Evolutionary conservation across 2,329 filamentous ascomycete species (phyloP), one percentile per base, ranked within the genome.

Genomic region (Monilinia vaccinii-corymbosi): DNA sequence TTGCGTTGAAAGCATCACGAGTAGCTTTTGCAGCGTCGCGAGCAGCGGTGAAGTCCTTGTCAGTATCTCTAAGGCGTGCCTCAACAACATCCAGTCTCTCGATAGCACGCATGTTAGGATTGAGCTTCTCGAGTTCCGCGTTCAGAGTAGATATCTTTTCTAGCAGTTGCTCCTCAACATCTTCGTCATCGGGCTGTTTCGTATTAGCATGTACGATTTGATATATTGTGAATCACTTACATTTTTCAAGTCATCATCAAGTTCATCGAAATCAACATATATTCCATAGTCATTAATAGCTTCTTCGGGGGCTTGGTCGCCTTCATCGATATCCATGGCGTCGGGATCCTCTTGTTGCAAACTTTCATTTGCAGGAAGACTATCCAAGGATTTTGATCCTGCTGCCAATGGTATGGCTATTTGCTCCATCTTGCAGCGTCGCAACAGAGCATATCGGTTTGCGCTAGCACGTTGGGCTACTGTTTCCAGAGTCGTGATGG

Each of bases 101-200:
- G 74, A 92, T 91, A 10, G 93, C 94, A 68, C 93, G 90, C 84
- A 96, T 95, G 73, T 99, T 97, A 31, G 94, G 94, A 63, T 94
- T 92, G 74, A 97, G 86, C 75, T 96, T 96, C 71, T 96, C 91
- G 23, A 99, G 83, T 67, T 96, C 89, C 36, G 81, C 78, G 48
- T 86, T 85, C 11, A 99, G 80, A 32, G 81, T 80, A 23, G 81
- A 79, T 65, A 99, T 91, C 69, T 85, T 87, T 58, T 96, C 89
- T 57, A 88, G 83, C 1, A 99, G 79, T 61, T 81, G 80, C 49
- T 89, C 84, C 70, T 97, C 93, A 28, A 87, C 76, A 62, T 85
- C 83, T 21, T 86, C 79, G 60, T 88, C 86, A 56, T 85, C 80
- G 62, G 86, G 82, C 84, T 92, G 63, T 1, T 14, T 55, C 32